phyloP scores from a whole-genome alignment of 495 filamentous ascomycete genomes.

The Aspergillus olivimuriae region DNA sequence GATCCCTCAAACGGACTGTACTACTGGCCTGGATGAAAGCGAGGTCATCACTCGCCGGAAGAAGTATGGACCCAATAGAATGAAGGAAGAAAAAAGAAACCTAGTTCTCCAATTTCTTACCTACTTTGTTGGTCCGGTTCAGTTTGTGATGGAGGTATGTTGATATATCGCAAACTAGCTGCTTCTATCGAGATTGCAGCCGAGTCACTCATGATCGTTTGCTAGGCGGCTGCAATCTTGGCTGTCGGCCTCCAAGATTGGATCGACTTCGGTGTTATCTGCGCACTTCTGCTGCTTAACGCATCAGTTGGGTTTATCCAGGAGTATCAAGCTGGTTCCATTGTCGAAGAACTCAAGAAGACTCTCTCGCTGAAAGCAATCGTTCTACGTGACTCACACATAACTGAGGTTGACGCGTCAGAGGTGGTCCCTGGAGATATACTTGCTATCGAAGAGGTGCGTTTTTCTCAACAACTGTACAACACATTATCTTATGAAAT shows the following conservation, averaged over 20 bases:
- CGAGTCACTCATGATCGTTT: background rate
- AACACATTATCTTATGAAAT: conserved; percentile 9
- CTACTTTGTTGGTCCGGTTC: conserved; percentile 86
- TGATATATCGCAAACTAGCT: no score
- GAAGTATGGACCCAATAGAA: conserved; percentile 79
- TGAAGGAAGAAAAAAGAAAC: conserved; percentile 86
- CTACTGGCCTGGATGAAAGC: conserved; percentile 60
- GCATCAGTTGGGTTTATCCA: conserved; percentile 81
- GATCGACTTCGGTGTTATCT: conserved; percentile 76
- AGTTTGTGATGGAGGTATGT: conserved; percentile 86
- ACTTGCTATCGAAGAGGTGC: conserved; percentile 75
- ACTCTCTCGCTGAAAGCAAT: conserved; percentile 80
- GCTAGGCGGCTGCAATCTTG: conserved; percentile 62
- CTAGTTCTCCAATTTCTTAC: conserved; percentile 74
- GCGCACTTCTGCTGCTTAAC: conserved; percentile 70
- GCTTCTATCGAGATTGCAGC: background rate
- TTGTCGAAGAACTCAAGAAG: conserved; percentile 88
- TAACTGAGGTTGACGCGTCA: conserved; percentile 66
- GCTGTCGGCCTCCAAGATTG: conserved; percentile 71
- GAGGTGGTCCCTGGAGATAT: conserved; percentile 89
- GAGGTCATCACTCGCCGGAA: conserved; percentile 64
- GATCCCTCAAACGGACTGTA: conserved; percentile 64
- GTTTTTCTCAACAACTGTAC: no score
- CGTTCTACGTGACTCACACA: conserved; percentile 69
- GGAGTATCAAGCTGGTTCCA: conserved; percentile 84